Evolutionary conservation across 1,284 basidiomycete species (phyloP), one percentile per base, ranked within the genome.

Genomic region (Cystodermella granulosa): DNA sequence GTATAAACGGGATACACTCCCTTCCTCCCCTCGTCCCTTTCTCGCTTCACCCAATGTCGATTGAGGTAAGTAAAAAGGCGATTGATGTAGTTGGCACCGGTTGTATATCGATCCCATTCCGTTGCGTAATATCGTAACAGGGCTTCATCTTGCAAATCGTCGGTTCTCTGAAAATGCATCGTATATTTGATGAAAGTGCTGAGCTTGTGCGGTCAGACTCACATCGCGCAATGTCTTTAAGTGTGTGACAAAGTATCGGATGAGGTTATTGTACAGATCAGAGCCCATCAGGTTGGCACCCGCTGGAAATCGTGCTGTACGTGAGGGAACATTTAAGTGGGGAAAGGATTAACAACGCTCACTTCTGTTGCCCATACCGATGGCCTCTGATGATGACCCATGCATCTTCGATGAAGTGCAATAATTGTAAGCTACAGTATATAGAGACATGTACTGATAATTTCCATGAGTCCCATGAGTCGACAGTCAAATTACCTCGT

Each of bases 31-130:
- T 99, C 95, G 59, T 98, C 96, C 63, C 95, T 87, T 66, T 98
- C 94, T 38, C 95, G 83, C 72, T 96, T 97, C 41, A 99, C 94
- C 96, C 96, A 99, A 70, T 98, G 93, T 49, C 95, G 89, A 66
- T 98, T 98, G 50, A 98, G 81, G 69, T 98, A 98, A 17, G 91
- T 88, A 74, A 98, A 98, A 35, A 98, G 72, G 50, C 93, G 84
- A 62, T 96, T 93, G 61, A 98, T 87, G 65, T 94, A 98, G 66
- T 91, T 92, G 7, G 95, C 93, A 48, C 95, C 95, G 1, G 85
- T 92, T 1, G 95, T 98, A 70, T 97, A 98, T 35, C 92, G 80
- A 61, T 93, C 88, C 95, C 96, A 98, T 65, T 97, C 89, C 46
- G 75, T 67, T 3, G 91, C 91, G 61, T 98, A 98, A 69, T 90